A percentile compares a stretch with the other conserved stretches of the same genome.
Evolutionary conservation across 257 asterid species (phyloP).

Genomic region (Paulownia fortunei): DNA sequence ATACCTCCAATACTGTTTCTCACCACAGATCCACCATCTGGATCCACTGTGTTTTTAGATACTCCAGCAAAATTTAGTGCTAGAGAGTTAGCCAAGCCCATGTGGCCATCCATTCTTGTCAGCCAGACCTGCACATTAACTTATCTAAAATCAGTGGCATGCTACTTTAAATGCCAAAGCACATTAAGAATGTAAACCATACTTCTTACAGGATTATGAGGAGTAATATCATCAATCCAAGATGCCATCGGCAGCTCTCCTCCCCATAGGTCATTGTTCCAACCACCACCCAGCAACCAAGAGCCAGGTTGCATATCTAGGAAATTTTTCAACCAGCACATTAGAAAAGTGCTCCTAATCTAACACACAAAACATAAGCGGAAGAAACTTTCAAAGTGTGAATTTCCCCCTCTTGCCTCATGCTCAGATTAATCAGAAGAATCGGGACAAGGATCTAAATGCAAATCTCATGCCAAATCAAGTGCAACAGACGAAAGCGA

Average conservation of each 20-base stretch:
- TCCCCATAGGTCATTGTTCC: slow-evolving; percentile 98
- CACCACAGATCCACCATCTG: slow-evolving; percentile 79
- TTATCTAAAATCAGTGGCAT: slow-evolving; percentile 18
- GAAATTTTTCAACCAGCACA: slow-evolving; percentile 29
- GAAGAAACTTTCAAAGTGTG: slow-evolving; percentile 1
- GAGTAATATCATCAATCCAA: slow-evolving; percentile 91
- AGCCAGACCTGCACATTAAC: slow-evolving; percentile 78
- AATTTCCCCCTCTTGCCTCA: slow-evolving; percentile 17
- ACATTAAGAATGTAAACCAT: slow-evolving; percentile 20
- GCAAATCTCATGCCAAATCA: slow-evolving; percentile 21
- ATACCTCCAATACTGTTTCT: slow-evolving; percentile 70
- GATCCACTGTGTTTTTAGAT: slow-evolving; percentile 58
- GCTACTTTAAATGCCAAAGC: slow-evolving; percentile 25
- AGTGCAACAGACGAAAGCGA: background rate
- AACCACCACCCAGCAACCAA: slow-evolving; percentile 97
- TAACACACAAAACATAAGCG: background rate
- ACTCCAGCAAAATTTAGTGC: slow-evolving; percentile 81
- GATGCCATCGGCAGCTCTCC: slow-evolving; percentile 93
- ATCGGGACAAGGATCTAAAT: slow-evolving; percentile 11
- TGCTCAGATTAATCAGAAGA: background rate
- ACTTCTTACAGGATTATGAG: slow-evolving; percentile 78
- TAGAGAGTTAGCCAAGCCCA: slow-evolving; percentile 93
- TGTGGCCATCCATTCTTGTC: slow-evolving; percentile 95
- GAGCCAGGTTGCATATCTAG: slow-evolving; percentile 69
- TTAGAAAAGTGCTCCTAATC: slow-evolving; percentile 25